Evolutionary conservation across 192 early-diverging fungal genomes (phyloP), one percentile per base, ranked within the genome.

Genomic region (Entomortierella parvispora): DNA sequence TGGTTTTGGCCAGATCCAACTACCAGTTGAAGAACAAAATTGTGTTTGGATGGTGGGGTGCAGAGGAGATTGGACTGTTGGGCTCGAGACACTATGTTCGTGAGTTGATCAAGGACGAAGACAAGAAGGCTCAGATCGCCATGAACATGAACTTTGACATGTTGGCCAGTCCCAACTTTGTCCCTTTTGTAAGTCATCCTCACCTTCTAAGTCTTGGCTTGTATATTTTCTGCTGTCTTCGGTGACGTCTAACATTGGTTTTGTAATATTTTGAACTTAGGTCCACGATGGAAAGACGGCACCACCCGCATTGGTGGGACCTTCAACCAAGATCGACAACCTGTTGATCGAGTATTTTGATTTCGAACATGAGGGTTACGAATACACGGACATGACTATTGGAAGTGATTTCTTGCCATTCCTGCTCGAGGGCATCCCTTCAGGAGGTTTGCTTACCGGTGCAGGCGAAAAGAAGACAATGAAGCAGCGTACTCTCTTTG

Each of bases 1-100:
- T 89, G 34, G 82, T 85, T 0, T 63, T 92, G 47, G 78, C 84
- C 6, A 62, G 72, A 29, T 61, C 74, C 12, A 52, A 67, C 11
- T 88, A 80, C 55, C 18, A 50, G 18, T 74, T 88, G 12, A 80
- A 77, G 45, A 88, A 85, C 80, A 85, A 88, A 29, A 77, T 91
- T 47, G 84, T 89, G 17, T 90, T 92, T 86, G 88, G 87, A 10
- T 92, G 86, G 86, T 92, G 91, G 89, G 81, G 88, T 17, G 91
- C 89, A 58, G 91, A 92, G 63, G 89, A 92, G 49, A 85, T 90
- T 56, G 91, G 91, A 51, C 68, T 89, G 15, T 60, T 90, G 49
- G 91, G 91, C 18, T 90, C 89, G 40, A 81, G 86, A 14, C 82
- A 89, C 34, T 88, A 87, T 71, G 87, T 86, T 4, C 80, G 83